A percentile compares a stretch with the other conserved stretches of the same genome.
Evolutionary conservation across 306 rosid genomes (phyloP).

Genomic region (Clitoria ternatea): DNA sequence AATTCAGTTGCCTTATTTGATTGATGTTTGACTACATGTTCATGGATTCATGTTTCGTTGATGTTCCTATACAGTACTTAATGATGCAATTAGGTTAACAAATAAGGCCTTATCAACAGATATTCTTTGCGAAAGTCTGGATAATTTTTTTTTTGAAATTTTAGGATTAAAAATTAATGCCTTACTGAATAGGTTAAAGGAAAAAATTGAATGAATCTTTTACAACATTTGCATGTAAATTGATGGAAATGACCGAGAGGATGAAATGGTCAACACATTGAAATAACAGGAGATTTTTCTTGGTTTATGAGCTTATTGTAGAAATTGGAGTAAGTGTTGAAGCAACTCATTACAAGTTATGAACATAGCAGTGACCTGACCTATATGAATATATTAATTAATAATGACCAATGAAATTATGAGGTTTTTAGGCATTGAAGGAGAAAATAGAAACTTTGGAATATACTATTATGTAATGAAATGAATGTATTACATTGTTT

Average conservation of each 20-base stretch:
- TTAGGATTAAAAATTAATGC: neutral
- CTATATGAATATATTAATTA: neutral
- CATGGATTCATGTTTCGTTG: neutral
- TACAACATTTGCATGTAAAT: constrained; percentile 12
- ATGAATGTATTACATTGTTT: too few species aligned
- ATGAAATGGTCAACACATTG: neutral
- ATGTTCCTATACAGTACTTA: neutral
- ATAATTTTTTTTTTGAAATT: neutral
- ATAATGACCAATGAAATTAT: too few species aligned
- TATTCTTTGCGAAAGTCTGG: neutral
- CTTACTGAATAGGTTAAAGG: constrained; percentile 16
- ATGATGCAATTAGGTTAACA: neutral
- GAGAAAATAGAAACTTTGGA: too few species aligned
- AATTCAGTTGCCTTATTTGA: constrained; percentile 1
- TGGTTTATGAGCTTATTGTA: constrained; percentile 7
- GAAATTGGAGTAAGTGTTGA: neutral
- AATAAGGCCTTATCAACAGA: neutral
- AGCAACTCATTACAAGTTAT: neutral
- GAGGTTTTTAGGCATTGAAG: too few species aligned
- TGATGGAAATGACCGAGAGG: constrained; percentile 1
- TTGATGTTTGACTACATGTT: neutral
- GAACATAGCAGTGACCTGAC: constrained; percentile 11
- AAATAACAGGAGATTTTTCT: neutral
- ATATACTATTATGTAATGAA: too few species aligned
- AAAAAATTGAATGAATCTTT: neutral